Percentiles rank a stretch among this genome's conserved stretches.
phyloP scores from a whole-genome alignment of 2,329 filamentous ascomycete species.

The Pseudogymnoascus sp. region DNA sequence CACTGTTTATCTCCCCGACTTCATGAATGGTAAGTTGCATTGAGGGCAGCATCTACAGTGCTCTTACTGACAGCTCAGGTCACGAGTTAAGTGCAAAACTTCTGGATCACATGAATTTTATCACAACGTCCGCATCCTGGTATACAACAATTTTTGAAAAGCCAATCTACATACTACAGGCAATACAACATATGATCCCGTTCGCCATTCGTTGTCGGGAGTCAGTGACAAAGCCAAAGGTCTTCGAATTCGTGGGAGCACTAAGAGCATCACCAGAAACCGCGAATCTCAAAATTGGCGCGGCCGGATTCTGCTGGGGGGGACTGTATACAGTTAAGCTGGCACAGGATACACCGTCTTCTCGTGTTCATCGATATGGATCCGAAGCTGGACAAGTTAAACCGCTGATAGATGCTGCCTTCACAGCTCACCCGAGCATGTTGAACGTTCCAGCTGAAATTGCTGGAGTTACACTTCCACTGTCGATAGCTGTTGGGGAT shows the following conservation, averaged over 20 bases:
- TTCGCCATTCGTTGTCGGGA: conserved; percentile 25
- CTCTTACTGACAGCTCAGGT: conserved; percentile 15
- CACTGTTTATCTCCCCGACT: conserved; percentile 43
- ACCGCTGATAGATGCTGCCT: conserved; percentile 43
- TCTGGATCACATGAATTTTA: conserved; percentile 18
- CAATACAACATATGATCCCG: conserved; percentile 34
- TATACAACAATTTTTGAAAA: conserved; percentile 22
- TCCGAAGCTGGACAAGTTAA: conserved; percentile 19
- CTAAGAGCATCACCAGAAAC: conserved; percentile 27
- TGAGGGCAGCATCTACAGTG: not conserved
- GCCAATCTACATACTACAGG: conserved; percentile 38
- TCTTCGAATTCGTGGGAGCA: conserved; percentile 32
- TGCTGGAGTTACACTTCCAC: conserved; percentile 35
- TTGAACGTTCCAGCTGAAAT: conserved; percentile 40
- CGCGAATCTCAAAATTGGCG: conserved; percentile 38
- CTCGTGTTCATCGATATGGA: conserved; percentile 15
- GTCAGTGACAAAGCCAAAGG: conserved; percentile 27
- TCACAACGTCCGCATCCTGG: conserved; percentile 19
- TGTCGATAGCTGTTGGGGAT: conserved; percentile 39
- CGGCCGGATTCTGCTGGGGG: conserved; percentile 58
- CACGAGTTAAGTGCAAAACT: conserved; percentile 13
- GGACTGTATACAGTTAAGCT: conserved; percentile 48
- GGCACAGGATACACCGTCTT: conserved; percentile 31
- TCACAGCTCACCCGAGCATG: conserved; percentile 46
- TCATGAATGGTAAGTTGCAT: conserved; percentile 37